A percentile compares a stretch with the other conserved stretches of the same genome.
Conservation (phyloP, 2,329 filamentous ascomycete genomes). For the Arachnomyces sp. region DNA sequence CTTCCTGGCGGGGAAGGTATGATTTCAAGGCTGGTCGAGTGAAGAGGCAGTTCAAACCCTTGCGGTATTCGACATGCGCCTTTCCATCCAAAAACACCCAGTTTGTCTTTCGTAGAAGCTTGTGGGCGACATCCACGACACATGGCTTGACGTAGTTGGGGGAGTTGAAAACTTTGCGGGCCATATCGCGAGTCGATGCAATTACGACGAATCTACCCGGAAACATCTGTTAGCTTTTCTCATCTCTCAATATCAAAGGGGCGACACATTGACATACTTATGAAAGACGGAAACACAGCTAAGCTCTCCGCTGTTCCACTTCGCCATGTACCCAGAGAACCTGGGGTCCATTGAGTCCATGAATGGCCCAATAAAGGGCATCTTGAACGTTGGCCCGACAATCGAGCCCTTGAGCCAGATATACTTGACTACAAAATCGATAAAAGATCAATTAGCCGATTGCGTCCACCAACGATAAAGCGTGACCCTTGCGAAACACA, state of each 20-base stretch:
- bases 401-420: conserved; percentile 67
- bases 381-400: conserved; percentile 64
- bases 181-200: conserved; percentile 87
- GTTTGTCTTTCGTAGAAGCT: conserved; percentile 83
- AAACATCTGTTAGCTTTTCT: conserved; percentile 10
- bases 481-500: conserved; percentile 31
- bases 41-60: conserved; percentile 90
- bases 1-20: conserved; percentile 88
- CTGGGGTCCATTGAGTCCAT: conserved; percentile 84
- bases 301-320: conserved; percentile 84
- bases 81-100: conserved; percentile 98
- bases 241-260: background rate
- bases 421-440: conserved; percentile 55
- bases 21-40: conserved; percentile 77
- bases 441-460: background rate
- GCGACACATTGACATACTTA: conserved; percentile 63
- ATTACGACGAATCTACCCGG: conserved; percentile 80
- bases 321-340: conserved; percentile 81
- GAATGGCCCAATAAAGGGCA: conserved; percentile 91
- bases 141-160: conserved; percentile 88
- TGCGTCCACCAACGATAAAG: conserved; percentile 10
- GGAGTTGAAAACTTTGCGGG: conserved; percentile 94
- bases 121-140: conserved; percentile 87
- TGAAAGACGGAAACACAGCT: conserved; percentile 99
- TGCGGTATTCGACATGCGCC: conserved; percentile 91